Evolutionary conservation across 2,329 filamentous ascomycete species (phyloP), one percentile per base, ranked within the genome.

Genomic region (Colletotrichum gigasporum): DNA sequence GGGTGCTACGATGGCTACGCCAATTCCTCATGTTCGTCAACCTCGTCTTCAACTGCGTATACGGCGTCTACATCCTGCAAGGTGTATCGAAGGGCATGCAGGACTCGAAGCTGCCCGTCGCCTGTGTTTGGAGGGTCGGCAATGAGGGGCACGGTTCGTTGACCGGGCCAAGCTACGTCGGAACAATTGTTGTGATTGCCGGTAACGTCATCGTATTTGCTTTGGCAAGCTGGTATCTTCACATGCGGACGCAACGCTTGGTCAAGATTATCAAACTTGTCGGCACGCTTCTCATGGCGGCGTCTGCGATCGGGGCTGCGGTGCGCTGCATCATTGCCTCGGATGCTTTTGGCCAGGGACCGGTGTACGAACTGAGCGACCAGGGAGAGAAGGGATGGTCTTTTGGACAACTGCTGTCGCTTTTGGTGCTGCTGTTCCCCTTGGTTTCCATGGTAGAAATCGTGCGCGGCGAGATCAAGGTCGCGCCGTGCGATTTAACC

Each of bases 21-120:
- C 87, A 90, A 71, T 76, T 85, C 20, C 82, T 91, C 68, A 91
- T 91, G 87, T 82, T 90, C 64, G 80, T 86, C 65, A 91, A 90
- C 74, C 76, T 91, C 65, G 81, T 80, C 1, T 80, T 91, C 12
- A 86, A 84, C 5, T 84, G 83, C 53, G 76, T 86, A 3, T 84
- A 81, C 32, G 86, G 87, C 7, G 73, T 87, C 14, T 87, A 86
- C 68, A 81, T 90, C 41, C 77, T 90, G 20, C 80, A 83, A 68
- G 81, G 79, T 16, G 85, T 90, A 9, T 75, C 81, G 53, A 82
- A 81, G 60, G 81, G 83, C 14, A 73, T 90, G 65, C 74, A 81
- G 65, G 67, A 83, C 72, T 77, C 79, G 4, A 84, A 85, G 0
- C 74, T 90, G 30, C 87, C 89, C 0, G 85, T 91, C 52, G 82